phyloP scores from a whole-genome alignment of 768 basidiomycete genomes.

The Dioszegia crocea region DNA sequence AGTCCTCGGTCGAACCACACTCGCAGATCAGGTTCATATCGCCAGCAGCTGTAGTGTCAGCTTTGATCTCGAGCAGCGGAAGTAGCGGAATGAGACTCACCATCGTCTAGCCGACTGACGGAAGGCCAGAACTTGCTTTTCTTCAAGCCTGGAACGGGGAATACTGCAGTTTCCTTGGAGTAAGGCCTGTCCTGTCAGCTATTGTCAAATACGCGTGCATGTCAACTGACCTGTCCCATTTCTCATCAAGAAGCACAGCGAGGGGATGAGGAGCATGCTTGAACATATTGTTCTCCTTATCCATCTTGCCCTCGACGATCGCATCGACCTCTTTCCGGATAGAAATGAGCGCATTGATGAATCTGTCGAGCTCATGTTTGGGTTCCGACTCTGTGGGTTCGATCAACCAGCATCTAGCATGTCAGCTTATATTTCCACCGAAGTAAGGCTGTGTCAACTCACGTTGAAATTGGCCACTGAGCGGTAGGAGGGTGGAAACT shows the following conservation, averaged over 20 bases:
- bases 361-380: constrained; percentile 83
- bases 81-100: constrained; percentile 54
- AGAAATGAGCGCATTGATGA: constrained; percentile 97
- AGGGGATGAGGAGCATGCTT: constrained; percentile 93
- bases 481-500: constrained; percentile 68
- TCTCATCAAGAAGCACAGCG: constrained; percentile 65
- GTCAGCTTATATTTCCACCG: constrained; percentile 1
- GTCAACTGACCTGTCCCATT: constrained; percentile 65
- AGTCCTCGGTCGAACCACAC: constrained; percentile 51
- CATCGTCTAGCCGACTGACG: constrained; percentile 86
- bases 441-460: too few species aligned
- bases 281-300: constrained; percentile 83
- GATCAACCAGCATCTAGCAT: constrained; percentile 56
- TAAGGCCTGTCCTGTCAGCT: constrained; percentile 59
- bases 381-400: constrained; percentile 97
- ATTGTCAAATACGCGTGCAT: background rate
- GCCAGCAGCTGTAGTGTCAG: constrained; percentile 65
- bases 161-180: constrained; percentile 82
- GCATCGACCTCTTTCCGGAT: constrained; percentile 90
- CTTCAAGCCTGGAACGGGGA: constrained; percentile 73
- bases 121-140: constrained; percentile 97
- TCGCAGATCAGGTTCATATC: constrained; percentile 72
- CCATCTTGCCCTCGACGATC: constrained; percentile 77
- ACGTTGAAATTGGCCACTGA: constrained; percentile 95
- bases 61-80: background rate